Percentiles rank a stretch among this genome's conserved stretches.
Evolutionary conservation across 768 basidiomycete species (phyloP).

Genomic region (Collybia sordida): DNA sequence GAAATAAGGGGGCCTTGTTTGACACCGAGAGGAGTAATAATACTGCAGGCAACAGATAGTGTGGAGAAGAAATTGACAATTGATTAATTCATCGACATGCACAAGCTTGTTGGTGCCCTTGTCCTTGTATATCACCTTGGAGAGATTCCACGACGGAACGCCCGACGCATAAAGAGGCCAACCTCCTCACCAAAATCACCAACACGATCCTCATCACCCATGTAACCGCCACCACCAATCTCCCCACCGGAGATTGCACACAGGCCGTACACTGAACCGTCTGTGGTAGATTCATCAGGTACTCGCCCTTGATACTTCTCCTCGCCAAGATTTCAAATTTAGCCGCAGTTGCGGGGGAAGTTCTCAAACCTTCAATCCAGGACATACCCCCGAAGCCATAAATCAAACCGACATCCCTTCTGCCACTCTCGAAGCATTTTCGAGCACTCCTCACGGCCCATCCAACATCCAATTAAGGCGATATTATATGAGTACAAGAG

Average conservation of each 20-base stretch:
- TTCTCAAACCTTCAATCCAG: slow-evolving; percentile 12
- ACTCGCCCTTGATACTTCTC: slow-evolving; percentile 1
- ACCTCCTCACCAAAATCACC: no score
- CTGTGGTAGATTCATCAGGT: slow-evolving; percentile 16
- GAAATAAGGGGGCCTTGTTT: slow-evolving; percentile 8
- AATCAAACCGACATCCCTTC: slow-evolving; percentile 15
- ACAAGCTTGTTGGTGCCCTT: no score
- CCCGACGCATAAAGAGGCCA: no score
- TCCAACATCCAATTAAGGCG: slow-evolving; percentile 19
- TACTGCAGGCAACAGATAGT: no score
- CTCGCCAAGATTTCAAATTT: slow-evolving; percentile 8
- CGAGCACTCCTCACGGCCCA: slow-evolving; percentile 16
- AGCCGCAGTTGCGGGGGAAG: slow-evolving; percentile 17
- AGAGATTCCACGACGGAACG: no score
- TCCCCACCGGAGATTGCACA: neutral
- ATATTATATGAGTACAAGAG: slow-evolving; percentile 13
- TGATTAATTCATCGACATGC: no score
- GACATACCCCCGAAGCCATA: slow-evolving; percentile 4
- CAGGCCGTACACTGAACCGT: no score
- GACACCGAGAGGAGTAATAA: no score
- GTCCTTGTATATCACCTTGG: no score
- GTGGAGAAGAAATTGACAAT: no score
- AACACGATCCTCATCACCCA: no score
- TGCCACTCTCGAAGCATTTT: slow-evolving; percentile 12
- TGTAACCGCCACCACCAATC: no score